Conservation (phyloP, 495 filamentous ascomycete genomes). For the Aspergillus asperescens region DNA sequence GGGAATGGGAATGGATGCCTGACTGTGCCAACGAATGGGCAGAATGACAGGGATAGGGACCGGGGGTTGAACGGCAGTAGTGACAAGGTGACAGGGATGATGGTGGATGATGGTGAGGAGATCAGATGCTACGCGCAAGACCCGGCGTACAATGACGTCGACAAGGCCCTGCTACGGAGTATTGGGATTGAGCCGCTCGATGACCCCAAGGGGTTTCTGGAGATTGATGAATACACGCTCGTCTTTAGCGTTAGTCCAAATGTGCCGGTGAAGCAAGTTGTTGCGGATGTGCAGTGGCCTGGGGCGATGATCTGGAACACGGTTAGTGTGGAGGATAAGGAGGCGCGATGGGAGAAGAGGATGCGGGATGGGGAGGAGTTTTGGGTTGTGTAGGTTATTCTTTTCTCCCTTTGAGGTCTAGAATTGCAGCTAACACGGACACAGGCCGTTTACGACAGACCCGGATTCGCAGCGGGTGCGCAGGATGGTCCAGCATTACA, state of each 20-base stretch:
- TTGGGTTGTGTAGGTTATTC: constrained; percentile 19
- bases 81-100: background rate
- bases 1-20: background rate
- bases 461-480: constrained; percentile 22
- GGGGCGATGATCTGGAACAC: constrained; percentile 33
- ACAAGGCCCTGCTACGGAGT: constrained; percentile 15
- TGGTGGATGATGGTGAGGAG: background rate
- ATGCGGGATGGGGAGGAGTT: constrained; percentile 14
- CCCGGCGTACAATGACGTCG: constrained; percentile 24
- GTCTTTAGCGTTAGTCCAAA: constrained; percentile 30
- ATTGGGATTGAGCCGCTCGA: constrained; percentile 23
- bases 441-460: constrained; percentile 22
- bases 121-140: constrained; percentile 27
- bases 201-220: constrained; percentile 30
- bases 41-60: too few species aligned
- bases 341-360: constrained; percentile 14
- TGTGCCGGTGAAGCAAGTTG: constrained; percentile 32
- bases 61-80: background rate
- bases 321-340: constrained; percentile 14
- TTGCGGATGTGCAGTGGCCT: constrained; percentile 30
- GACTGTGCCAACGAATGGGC: background rate
- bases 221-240: constrained; percentile 26
- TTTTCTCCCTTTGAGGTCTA: background rate
- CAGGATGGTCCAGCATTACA: constrained; percentile 20
- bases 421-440: background rate